Conservation (phyloP, 495 filamentous ascomycete genomes). For the Hyaloscypha finlandica region DNA sequence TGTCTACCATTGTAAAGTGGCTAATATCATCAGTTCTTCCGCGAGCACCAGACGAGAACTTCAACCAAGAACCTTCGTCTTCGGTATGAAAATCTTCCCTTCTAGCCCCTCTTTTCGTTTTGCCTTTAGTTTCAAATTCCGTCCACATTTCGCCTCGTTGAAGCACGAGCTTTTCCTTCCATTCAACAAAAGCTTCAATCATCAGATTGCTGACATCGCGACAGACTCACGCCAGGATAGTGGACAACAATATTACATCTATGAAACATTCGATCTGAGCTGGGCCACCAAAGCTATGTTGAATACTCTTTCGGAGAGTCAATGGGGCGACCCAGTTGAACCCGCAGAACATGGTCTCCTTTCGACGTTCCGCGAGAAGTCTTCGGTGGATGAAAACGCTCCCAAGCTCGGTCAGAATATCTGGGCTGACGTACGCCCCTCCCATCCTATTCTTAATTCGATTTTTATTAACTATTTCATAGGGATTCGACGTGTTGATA, state of each 20-base stretch:
- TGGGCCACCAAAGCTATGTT: not conserved
- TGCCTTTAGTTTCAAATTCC: too few relatives aligned
- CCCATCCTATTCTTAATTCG: not conserved
- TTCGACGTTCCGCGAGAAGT: not conserved
- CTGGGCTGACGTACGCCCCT: not conserved
- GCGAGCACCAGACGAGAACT: not conserved
- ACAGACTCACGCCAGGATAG: not conserved
- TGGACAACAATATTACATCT: too few relatives aligned
- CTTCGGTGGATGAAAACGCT: not conserved
- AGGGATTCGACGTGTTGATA: not conserved
- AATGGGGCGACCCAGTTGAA: not conserved
- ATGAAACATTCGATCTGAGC: not conserved
- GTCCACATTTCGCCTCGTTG: not conserved
- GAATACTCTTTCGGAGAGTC: not conserved
- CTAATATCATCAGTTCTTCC: not conserved
- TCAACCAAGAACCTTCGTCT: not conserved
- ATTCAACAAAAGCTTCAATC: not conserved
- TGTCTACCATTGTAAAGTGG: not conserved
- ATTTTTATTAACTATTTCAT: not conserved
- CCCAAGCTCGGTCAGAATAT: not conserved
- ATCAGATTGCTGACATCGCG: not conserved
- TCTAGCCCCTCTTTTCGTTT: not conserved
- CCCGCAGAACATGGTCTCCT: not conserved
- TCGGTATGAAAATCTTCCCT: not conserved
- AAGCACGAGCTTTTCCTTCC: not conserved